Conservation (phyloP, 2,329 filamentous ascomycete species). For the Trichoderma sp. region DNA sequence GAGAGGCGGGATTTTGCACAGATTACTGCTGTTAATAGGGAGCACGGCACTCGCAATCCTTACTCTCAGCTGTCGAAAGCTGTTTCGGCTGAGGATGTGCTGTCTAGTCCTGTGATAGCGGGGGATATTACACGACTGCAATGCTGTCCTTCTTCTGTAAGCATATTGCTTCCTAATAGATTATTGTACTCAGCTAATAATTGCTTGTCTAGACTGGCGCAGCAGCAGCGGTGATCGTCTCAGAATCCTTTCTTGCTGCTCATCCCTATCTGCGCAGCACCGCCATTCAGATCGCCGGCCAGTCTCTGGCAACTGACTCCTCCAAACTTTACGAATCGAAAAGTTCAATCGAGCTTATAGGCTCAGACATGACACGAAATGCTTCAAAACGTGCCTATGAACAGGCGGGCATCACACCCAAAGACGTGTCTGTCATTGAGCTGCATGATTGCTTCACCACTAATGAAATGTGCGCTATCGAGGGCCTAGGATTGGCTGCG, state of each 20-base stretch:
- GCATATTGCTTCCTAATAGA: rapidly evolving
- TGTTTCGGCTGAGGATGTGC: not conserved
- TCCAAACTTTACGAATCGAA: not conserved
- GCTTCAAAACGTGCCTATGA: constrained; percentile 6
- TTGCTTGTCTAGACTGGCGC: not conserved
- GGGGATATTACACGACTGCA: constrained; percentile 12
- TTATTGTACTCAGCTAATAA: rapidly evolving
- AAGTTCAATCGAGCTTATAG: constrained; percentile 5
- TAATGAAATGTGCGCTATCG: constrained; percentile 6
- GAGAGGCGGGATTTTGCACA: constrained; percentile 4
- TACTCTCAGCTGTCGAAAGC: constrained; percentile 12
- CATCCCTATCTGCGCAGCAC: constrained; percentile 13
- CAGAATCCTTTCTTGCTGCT: constrained; percentile 3
- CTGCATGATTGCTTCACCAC: constrained; percentile 10
- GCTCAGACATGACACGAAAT: not conserved
- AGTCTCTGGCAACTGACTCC: not conserved
- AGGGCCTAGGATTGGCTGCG: not conserved
- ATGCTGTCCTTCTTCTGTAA: constrained; percentile 7
- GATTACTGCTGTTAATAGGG: constrained; percentile 1
- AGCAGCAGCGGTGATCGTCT: not conserved
- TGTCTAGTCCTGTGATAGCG: constrained; percentile 2
- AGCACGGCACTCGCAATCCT: constrained; percentile 8
- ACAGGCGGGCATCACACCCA: constrained; percentile 6
- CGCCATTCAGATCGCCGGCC: constrained; percentile 7
- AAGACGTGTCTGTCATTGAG: constrained; percentile 1